Percentiles rank a stretch among this genome's conserved stretches.
Evolutionary conservation across 768 basidiomycete species (phyloP).

Genomic region (Leccinum rimulosum): DNA sequence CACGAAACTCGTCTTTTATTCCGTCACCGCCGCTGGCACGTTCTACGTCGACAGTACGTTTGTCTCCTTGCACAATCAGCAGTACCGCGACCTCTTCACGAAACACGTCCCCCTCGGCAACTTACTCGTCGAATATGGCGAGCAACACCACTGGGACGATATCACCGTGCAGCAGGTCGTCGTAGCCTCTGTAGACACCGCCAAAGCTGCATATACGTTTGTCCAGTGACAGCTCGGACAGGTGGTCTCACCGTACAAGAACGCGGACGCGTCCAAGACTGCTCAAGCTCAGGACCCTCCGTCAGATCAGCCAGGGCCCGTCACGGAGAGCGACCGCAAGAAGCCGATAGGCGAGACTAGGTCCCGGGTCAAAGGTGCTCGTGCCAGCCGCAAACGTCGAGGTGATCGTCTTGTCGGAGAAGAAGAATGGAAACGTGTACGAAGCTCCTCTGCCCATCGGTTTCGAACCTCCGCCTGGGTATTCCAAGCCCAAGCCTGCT

Average conservation of each 20-base stretch:
- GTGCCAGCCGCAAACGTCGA: conserved; percentile 22
- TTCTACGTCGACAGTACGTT: conserved; percentile 86
- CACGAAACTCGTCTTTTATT: conserved; percentile 63
- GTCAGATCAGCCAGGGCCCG: conserved; percentile 1
- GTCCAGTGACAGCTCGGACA: conserved; percentile 44
- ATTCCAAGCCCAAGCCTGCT: conserved; percentile 55
- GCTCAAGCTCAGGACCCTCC: conserved; percentile 24
- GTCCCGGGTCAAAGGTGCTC: conserved; percentile 37
- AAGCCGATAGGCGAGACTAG: conserved; percentile 43
- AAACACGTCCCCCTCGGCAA: conserved; percentile 77
- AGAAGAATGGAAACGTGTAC: conserved; percentile 43
- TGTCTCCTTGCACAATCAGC: conserved; percentile 39
- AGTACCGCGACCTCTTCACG: conserved; percentile 85
- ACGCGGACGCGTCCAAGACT: conserved; percentile 15
- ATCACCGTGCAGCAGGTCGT: conserved; percentile 62
- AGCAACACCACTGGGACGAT: conserved; percentile 75
- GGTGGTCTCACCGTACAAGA: conserved; percentile 30
- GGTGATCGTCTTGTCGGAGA: conserved; percentile 24
- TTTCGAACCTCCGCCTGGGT: conserved; percentile 92
- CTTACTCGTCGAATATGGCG: conserved; percentile 76
- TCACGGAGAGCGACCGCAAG: conserved; percentile 30
- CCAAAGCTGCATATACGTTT: conserved; percentile 49
- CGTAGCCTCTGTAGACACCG: conserved; percentile 48
- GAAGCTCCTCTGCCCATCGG: conserved; percentile 81
- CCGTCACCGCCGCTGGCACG: conserved; percentile 62